Evolutionary conservation across 306 rosid species (phyloP), one percentile per base, ranked within the genome.

Genomic region (Begonia fuchsioides): DNA sequence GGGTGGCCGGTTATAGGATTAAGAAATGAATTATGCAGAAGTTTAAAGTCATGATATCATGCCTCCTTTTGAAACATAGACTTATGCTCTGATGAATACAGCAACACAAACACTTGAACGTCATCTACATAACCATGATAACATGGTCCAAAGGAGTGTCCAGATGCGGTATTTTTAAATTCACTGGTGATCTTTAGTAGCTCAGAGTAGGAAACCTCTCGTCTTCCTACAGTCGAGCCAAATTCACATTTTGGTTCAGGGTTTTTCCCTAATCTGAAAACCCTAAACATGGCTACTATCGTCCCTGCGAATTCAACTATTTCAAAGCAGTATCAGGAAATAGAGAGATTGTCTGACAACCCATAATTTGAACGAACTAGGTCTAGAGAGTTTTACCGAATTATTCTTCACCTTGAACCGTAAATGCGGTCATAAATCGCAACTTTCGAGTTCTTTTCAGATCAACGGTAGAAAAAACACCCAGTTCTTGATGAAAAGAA

Each of bases 121-220:
- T 12, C 51, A n/a, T 56, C 60, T 15, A 44, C n/a, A 5, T 44
- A 9, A 3, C 60, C 60, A 8, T 45, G 51, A 39, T 26, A 56
- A 35, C 32, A 14, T 9, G 16, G 6, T 45, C 60, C 60, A 11
- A 56, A 56, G 26, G 3, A 51, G 13, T 44, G 51, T 7, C 0
- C 0, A 13, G 20, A 41, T 6, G 32, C 15, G 14, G 3, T 9
- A 6, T 17, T 38, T 26, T 14, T 16, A 16, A 56, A 56, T 9
- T 44, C 19, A 56, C 45, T 0, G 15, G 60, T 56, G 11, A 56
- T 56, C 43, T 56, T 56, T 13, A 44, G n/a, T 12, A 56, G 6
- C 51, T 56, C 51, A 11, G 4, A 17, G 12, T 56, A 45, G 14
- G 60, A 19, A 56, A 56, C 44, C 15, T 43, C 41, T 8, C 60